phyloP scores from a whole-genome alignment of 2,329 filamentous ascomycete genomes.

The Colletotrichum zoysiae region DNA sequence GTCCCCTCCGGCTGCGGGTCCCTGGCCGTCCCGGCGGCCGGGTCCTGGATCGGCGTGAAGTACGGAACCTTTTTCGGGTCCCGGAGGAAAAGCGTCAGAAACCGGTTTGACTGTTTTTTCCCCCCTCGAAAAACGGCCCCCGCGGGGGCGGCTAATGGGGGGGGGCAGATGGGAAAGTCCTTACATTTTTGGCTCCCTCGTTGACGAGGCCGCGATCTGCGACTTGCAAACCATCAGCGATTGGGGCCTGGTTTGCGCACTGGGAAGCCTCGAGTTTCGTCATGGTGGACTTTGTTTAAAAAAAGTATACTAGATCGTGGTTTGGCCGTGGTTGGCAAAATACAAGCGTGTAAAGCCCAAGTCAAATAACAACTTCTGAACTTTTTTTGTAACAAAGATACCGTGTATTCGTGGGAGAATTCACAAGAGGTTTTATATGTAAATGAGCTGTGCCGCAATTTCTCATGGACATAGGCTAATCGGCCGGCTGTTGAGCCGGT shows the following conservation, averaged over 20 bases:
- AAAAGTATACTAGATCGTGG: not conserved
- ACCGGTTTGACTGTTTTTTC: too few relatives aligned
- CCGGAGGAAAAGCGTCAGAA: not conserved
- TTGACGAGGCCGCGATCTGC: slow-evolving; percentile 39
- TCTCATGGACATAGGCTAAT: not conserved
- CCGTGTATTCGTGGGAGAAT: not conserved
- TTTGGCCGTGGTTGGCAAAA: not conserved
- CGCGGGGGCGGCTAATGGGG: too few relatives aligned
- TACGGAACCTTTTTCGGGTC: slow-evolving; percentile 51
- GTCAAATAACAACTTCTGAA: not conserved
- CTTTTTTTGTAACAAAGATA: not conserved
- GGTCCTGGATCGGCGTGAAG: slow-evolving; percentile 63
- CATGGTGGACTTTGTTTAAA: slow-evolving; percentile 16
- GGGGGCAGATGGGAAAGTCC: not conserved
- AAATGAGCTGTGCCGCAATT: not conserved
- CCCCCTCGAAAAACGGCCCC: too few relatives aligned
- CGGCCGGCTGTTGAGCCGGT: slow-evolving; percentile 20
- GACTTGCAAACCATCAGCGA: slow-evolving; percentile 4
- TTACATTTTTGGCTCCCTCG: slow-evolving; percentile 50
- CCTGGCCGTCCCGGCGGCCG: slow-evolving; percentile 60
- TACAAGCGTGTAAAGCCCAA: not conserved
- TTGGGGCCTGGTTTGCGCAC: slow-evolving; percentile 25
- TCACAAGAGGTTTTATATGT: not conserved
- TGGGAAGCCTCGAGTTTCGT: slow-evolving; percentile 26
- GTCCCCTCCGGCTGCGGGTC: slow-evolving; percentile 59